Evolutionary conservation across 2,329 filamentous ascomycete species (phyloP).

Genomic region (Cladosporium sp.): DNA sequence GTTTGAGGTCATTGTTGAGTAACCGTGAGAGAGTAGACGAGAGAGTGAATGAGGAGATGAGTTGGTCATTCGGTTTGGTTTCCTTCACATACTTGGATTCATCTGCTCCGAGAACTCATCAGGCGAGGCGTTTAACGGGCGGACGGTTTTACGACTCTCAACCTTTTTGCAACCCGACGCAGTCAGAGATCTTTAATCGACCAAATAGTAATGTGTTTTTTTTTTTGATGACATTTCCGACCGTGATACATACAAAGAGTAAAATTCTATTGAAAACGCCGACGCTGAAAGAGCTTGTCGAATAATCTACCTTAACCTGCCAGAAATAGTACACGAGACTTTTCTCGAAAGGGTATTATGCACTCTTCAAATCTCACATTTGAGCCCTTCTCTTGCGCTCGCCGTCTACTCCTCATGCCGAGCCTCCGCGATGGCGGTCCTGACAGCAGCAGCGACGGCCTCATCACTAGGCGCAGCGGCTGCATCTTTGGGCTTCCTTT

Average conservation of each 20-base stretch:
- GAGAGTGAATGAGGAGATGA: background rate
- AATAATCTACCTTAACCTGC: too few species aligned
- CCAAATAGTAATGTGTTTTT: slow-evolving; percentile 3
- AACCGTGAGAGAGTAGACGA: background rate
- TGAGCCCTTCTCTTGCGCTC: background rate
- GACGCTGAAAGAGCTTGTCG: background rate
- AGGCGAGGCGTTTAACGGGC: slow-evolving; percentile 6
- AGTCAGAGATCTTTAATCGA: background rate
- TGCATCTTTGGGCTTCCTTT: slow-evolving; percentile 23
- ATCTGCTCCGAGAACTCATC: background rate
- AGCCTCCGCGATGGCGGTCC: background rate
- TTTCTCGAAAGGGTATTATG: background rate
- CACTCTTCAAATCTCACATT: background rate
- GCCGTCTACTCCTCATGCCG: background rate
- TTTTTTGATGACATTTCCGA: background rate
- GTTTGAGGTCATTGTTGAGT: background rate
- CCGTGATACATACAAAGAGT: background rate
- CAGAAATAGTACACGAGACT: background rate
- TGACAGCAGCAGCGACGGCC: background rate
- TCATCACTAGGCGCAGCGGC: background rate
- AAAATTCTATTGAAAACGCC: background rate
- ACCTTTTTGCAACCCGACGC: background rate
- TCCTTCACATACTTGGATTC: background rate
- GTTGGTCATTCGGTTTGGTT: background rate
- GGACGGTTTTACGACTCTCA: background rate